Evolutionary conservation across 805 yeast genomes (phyloP).

Genomic region (Wickerhamomyces kurtzmanii): DNA sequence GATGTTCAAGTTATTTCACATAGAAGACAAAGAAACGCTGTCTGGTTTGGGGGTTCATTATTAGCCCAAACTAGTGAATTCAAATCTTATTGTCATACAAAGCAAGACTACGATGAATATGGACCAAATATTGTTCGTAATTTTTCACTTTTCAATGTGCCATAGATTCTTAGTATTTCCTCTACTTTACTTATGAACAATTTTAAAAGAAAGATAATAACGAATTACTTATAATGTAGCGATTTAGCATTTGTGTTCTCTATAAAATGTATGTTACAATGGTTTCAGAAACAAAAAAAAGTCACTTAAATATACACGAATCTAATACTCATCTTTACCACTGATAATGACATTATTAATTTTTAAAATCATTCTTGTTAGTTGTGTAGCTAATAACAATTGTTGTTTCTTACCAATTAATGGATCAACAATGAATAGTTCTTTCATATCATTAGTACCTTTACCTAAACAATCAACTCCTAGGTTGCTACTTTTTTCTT

Average conservation of each 20-base stretch:
- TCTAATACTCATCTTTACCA: constrained; percentile 67
- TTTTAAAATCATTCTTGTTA: constrained; percentile 95
- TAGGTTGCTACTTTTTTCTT: constrained; percentile 55
- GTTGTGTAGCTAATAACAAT: constrained; percentile 88
- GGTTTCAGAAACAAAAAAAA: too few species aligned
- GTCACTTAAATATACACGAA: too few species aligned
- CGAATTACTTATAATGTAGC: too few species aligned
- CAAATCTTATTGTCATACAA: constrained; percentile 92
- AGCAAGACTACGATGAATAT: constrained; percentile 93
- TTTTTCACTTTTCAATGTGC: constrained; percentile 89
- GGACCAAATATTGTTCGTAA: constrained; percentile 98
- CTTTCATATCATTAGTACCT: constrained; percentile 88
- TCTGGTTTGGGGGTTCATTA: constrained; percentile 98
- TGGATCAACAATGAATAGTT: constrained; percentile 92
- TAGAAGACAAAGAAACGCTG: constrained; percentile 96
- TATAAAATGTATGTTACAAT: too few species aligned
- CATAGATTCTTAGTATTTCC: constrained; percentile 36
- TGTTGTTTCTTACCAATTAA: constrained; percentile 97
- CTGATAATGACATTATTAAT: constrained; percentile 93
- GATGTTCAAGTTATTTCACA: constrained; percentile 96
- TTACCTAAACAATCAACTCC: constrained; percentile 94
- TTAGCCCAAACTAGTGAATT: constrained; percentile 97
- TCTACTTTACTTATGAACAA: too few species aligned
- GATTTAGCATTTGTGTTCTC: too few species aligned
- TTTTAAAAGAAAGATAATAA: too few species aligned